These are phyloP conservation scores for Aspergillus bridgeri DNA, from an alignment of 495 filamentous ascomycete species.

Conservation along the genomic window DNA sequence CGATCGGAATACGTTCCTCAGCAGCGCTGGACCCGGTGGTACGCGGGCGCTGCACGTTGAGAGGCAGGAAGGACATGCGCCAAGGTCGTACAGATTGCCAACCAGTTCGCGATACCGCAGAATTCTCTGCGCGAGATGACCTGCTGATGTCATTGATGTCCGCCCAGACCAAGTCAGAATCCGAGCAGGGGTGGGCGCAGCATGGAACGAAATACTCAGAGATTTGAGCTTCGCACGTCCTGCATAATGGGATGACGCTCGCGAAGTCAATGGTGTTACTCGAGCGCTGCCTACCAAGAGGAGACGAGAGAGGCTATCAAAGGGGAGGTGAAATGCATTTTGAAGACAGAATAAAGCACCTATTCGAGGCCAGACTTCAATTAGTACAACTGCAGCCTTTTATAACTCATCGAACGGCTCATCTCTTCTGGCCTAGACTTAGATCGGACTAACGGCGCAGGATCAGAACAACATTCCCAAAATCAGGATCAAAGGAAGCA, in stretches of 20 bases:
- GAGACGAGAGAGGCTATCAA: neutral
- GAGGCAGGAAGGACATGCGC: neutral
- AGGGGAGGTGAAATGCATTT: neutral
- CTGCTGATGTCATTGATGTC: constrained; percentile 3
- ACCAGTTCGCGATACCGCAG: constrained; percentile 4
- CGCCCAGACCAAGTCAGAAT: neutral
- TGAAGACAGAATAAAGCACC: neutral
- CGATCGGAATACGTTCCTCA: neutral
- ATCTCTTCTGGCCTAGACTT: neutral
- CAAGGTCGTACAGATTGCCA: constrained; percentile 5
- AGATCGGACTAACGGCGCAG: neutral
- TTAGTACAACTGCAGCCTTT: neutral
- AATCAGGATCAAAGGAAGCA: neutral
- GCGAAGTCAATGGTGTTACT: neutral
- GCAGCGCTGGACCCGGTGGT: neutral
- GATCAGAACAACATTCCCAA: neutral
- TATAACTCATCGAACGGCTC: neutral
- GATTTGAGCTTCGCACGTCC: neutral
- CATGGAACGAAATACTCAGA: neutral
- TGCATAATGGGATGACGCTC: neutral
- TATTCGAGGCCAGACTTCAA: neutral
- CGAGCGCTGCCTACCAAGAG: neutral
- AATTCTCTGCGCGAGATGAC: neutral
- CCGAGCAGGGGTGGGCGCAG: neutral
- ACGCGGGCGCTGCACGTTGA: constrained; percentile 1